Base-by-base conservation (phyloP, 73 alveolate species). In the Blepharisma japonicum region DNA sequence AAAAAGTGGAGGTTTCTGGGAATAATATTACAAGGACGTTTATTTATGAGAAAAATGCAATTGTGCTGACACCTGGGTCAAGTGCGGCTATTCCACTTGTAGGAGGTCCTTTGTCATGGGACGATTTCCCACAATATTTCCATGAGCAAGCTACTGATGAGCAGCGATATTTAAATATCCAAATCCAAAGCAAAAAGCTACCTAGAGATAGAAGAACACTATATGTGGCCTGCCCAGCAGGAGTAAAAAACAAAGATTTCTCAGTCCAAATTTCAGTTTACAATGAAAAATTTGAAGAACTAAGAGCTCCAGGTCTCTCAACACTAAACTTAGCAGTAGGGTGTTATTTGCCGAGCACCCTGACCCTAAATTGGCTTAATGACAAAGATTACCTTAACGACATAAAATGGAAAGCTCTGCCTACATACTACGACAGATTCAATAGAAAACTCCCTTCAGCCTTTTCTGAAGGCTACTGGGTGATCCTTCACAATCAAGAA, bases 31-130 rank as follows among this genome's bases (percentile, higher is more conserved):
- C 74, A 14, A 14, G 14, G 18, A 61, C 74, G 14, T 61, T 14
- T 61, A 14, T 20, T 61, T 14, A 9, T 25, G 74, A 61, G 2
- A 25, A 61, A 9, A 14, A 61, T 25, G 38, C 74, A 0, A 61
- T 61, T 18, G 74, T 61, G 18, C 47, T 61, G 18, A 25, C 74
- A 18, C 74, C 74, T 18, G 74, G 74, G 46, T 14, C 74, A 2
- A 18, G 47, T 14, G 74, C 74, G 2, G 38, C 47, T 1, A 20
- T 61, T 8, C 47, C 14, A 61, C 74, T 61, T 14, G 14, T 25
- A 61, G 74, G 74, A 20, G 74, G 74, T 8, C 74, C 74, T 61
- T 61, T 14, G 74, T 5, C 50, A 9, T 61, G 74, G 74, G 74
- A 61, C 11, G 74, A 61, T 25, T 61, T 20, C 18, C 74, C 38